Evolutionary conservation across 2,329 filamentous ascomycete species (phyloP).

Genomic region (Aspergillus fumigatiaffinis): DNA sequence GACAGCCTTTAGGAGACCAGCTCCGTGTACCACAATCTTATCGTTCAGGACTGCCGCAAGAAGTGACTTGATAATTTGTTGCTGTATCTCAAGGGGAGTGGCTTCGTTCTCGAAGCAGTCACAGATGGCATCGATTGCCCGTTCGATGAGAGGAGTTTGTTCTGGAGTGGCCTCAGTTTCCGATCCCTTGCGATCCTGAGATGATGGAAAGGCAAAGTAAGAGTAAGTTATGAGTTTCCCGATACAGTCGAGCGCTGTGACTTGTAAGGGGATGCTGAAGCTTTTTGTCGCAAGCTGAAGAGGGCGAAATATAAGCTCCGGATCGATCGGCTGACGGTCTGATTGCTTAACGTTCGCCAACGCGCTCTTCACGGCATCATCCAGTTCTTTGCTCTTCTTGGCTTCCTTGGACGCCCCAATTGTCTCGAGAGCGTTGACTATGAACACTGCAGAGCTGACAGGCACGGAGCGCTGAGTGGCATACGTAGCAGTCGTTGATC

Average conservation of each 20-base stretch:
- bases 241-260: conserved; percentile 91
- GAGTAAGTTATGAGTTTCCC: conserved; percentile 99
- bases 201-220: conserved; percentile 77
- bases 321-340: conserved; percentile 76
- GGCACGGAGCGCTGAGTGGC: conserved; percentile 55
- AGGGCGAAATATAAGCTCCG: conserved; percentile 87
- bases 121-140: conserved; percentile 98
- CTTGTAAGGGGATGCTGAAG: conserved; percentile 78
- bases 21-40: conserved; percentile 97
- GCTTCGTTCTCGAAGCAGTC: conserved; percentile 98
- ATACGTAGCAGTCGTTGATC: conserved; percentile 54
- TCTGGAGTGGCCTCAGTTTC: conserved; percentile 24
- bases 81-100: conserved; percentile 84
- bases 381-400: conserved; percentile 76
- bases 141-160: conserved; percentile 79
- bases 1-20: conserved; percentile 91
- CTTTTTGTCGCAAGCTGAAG: conserved; percentile 86
- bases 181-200: conserved; percentile 22
- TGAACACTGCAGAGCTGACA: conserved; percentile 93
- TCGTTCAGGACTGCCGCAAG: conserved; percentile 94
- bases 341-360: conserved; percentile 81
- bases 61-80: conserved; percentile 97
- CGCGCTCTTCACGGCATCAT: conserved; percentile 75
- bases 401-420: conserved; percentile 92
- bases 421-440: conserved; percentile 86